A percentile compares a stretch with the other conserved stretches of the same genome.
phyloP scores from a whole-genome alignment of 179 eudicot species.

The Silene coronaria region DNA sequence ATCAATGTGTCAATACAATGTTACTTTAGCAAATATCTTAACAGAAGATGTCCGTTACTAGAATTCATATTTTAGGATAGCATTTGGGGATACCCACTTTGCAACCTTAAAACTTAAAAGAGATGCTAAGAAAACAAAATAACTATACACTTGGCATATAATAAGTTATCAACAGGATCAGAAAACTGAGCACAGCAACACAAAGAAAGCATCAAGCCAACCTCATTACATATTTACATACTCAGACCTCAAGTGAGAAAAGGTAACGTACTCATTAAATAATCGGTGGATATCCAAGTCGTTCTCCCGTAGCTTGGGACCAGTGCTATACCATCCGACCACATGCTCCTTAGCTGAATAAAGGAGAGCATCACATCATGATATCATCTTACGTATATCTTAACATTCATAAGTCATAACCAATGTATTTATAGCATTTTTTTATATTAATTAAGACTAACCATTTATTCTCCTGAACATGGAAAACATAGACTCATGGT shows the following conservation, averaged over 20 bases:
- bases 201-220: not conserved
- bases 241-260: not conserved
- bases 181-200: not conserved
- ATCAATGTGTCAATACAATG: not conserved
- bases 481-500: constrained; percentile 89
- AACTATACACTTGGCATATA: no score
- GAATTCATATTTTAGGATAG: not conserved
- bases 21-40: not conserved
- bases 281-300: constrained; percentile 76
- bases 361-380: not conserved
- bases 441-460: constrained; percentile 11
- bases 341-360: constrained; percentile 93
- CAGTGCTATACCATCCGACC: constrained; percentile 98
- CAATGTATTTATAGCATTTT: not conserved
- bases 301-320: constrained; percentile 88
- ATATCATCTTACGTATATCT: not conserved
- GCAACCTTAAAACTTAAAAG: not conserved
- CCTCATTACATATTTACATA: not conserved
- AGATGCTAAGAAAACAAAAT: no score
- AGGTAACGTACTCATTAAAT: constrained; percentile 66
- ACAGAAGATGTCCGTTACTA: not conserved
- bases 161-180: not conserved
- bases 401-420: not conserved
- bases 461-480: constrained; percentile 95
- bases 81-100: not conserved